A percentile compares a stretch with the other conserved stretches of the same genome.
These are phyloP conservation scores for Juglanconis oblonga DNA, from an alignment of 2,329 filamentous ascomycete species.

Conservation along the genomic window DNA sequence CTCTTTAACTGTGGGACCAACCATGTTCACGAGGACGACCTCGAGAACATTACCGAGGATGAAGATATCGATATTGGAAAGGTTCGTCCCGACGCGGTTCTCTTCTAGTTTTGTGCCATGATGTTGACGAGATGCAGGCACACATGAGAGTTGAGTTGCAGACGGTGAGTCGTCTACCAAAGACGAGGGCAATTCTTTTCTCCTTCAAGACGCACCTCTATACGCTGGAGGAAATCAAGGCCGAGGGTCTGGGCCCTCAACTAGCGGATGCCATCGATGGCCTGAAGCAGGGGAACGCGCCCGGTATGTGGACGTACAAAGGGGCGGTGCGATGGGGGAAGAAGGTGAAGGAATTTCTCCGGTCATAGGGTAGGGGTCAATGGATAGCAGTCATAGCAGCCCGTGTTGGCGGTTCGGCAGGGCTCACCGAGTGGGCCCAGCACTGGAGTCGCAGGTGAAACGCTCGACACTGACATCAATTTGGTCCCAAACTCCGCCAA, in stretches of 20 bases:
- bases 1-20: constrained; percentile 40
- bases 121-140: constrained; percentile 24
- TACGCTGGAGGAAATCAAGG: constrained; percentile 44
- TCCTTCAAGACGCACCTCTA: constrained; percentile 57
- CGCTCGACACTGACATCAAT: too few species aligned
- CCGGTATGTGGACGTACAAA: constrained; percentile 54
- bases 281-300: constrained; percentile 46
- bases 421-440: too few species aligned
- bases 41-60: constrained; percentile 30
- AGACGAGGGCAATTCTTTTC: constrained; percentile 46
- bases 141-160: constrained; percentile 49
- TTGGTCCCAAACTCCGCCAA: too few species aligned
- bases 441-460: too few species aligned
- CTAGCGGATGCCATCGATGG: constrained; percentile 54
- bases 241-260: constrained; percentile 43
- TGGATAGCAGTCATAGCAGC: too few species aligned
- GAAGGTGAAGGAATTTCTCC: constrained; percentile 44
- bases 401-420: too few species aligned
- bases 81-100: constrained; percentile 22
- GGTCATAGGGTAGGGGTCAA: constrained; percentile 23
- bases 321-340: constrained; percentile 46
- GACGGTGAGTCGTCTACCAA: constrained; percentile 47
- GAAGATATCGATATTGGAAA: constrained; percentile 37
- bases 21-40: constrained; percentile 31
- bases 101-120: background rate